Evolutionary conservation across 2,329 filamentous ascomycete genomes (phyloP).

Genomic region (Penicillium sp.): DNA sequence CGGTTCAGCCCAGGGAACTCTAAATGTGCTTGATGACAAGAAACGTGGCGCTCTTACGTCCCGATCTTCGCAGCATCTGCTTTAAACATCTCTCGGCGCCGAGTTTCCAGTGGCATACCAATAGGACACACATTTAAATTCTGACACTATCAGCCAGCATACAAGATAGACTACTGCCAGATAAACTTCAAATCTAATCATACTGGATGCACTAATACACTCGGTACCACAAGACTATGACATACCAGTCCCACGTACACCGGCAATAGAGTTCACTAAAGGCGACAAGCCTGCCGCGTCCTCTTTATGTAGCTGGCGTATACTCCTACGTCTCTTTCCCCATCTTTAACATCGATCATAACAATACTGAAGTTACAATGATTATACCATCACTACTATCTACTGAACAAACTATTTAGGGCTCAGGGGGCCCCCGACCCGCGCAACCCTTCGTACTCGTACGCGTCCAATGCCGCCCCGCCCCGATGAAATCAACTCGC

Average conservation of each 20-base stretch:
- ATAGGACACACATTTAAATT: background rate
- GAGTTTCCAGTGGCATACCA: background rate
- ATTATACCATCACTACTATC: background rate
- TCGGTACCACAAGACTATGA: background rate
- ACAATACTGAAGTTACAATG: background rate
- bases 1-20: constrained; percentile 14
- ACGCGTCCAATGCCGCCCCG: constrained; percentile 31
- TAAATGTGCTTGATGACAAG: constrained; percentile 7
- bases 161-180: background rate
- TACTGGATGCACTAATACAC: background rate
- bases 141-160: background rate
- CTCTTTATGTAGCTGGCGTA: background rate
- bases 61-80: constrained; percentile 5
- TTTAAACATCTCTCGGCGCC: constrained; percentile 17
- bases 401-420: constrained; percentile 4
- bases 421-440: constrained; percentile 17
- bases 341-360: background rate
- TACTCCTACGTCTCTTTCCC: background rate
- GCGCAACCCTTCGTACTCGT: constrained; percentile 32
- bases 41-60: constrained; percentile 9
- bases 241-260: background rate
- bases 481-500: constrained; percentile 21
- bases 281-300: background rate
- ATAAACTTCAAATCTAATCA: background rate
- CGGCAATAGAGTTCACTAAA: background rate